Evolutionary conservation across 2,329 filamentous ascomycete genomes (phyloP), one percentile per base, ranked within the genome.

Genomic region (Myriosclerotinia duriaeana): DNA sequence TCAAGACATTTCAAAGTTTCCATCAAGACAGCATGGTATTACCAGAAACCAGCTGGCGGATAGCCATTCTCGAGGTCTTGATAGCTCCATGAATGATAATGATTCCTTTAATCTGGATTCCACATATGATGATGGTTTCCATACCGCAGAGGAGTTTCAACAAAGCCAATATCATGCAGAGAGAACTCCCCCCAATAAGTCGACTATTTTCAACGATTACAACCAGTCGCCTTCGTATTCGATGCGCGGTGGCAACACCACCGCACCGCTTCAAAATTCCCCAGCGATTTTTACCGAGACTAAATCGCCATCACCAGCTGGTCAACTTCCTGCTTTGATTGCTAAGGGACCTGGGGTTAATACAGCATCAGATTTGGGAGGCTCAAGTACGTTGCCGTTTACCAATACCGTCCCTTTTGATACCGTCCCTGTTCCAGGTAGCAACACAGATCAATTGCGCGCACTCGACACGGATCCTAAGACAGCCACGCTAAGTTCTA

Each of bases 81-180:
- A 44, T 20, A 20, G 20, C 8, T 14, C 5, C 20, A 50, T n/a
- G 22, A 38, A 61, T 4, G 58, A 61, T 17, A 11, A 38, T 9
- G 58, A 61, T 17, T 60, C 56, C 3, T 60, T 60, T 38, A 30
- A n/a, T 5, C 36, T 60, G 30, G 56, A 60, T 17, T 38, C 42
- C 15, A 61, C 44, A 9, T 52, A 40, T 26, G 58, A 44, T 20
- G 22, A 61, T 20, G 44, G 44, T 1, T 48, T 50, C 3, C 46
- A 61, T 38, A 61, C 44, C 5, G 44, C 44, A 3, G 30, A 50
- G 7, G 58, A 52, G 6, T 38, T 50, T 22, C 20, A 22, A 26
- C 15, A 9, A 3, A 30, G 9, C 14, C 38, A 42, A 22, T 22
- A 44, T 6, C 9, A 12, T 7, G 38, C 22, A 5, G 40, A 15